A percentile compares a stretch with the other conserved stretches of the same genome.
Evolutionary conservation across 1,284 basidiomycete genomes (phyloP).

Genomic region (Pisolithus thermaeus): DNA sequence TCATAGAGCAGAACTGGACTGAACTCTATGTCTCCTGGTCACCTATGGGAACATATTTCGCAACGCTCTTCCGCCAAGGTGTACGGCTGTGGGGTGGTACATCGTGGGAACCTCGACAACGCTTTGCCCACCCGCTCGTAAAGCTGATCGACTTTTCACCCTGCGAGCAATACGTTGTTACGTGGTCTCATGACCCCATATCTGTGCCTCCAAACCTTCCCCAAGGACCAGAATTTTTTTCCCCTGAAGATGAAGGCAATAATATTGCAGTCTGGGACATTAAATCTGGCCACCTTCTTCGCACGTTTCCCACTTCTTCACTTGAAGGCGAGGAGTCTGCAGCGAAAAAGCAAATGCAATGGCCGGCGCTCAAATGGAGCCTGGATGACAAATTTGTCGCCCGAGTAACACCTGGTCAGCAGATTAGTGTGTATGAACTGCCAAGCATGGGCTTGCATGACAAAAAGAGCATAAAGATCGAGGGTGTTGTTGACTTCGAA

Average conservation of each 20-base stretch:
- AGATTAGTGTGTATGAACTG: slow-evolving; percentile 95
- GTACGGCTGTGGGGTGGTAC: slow-evolving; percentile 94
- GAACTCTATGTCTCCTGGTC: slow-evolving; percentile 99
- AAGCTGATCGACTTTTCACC: slow-evolving; percentile 98
- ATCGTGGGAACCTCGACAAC: slow-evolving; percentile 81
- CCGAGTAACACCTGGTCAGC: slow-evolving; percentile 81
- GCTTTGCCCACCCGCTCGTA: slow-evolving; percentile 94
- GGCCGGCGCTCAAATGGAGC: slow-evolving; percentile 98
- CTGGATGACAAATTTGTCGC: slow-evolving; percentile 93
- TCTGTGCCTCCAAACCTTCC: slow-evolving; percentile 78
- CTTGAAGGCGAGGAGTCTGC: slow-evolving; percentile 53
- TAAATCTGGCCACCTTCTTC: slow-evolving; percentile 87
- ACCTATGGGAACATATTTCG: slow-evolving; percentile 89
- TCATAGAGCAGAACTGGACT: slow-evolving; percentile 74
- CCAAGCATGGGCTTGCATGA: slow-evolving; percentile 93
- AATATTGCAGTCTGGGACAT: slow-evolving; percentile 98
- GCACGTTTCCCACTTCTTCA: slow-evolving; percentile 80
- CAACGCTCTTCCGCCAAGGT: slow-evolving; percentile 93
- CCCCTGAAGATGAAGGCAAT: slow-evolving; percentile 94
- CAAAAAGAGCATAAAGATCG: slow-evolving; percentile 97
- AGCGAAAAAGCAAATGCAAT: slow-evolving; percentile 78
- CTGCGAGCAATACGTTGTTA: slow-evolving; percentile 94
- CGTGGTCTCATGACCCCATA: slow-evolving; percentile 97
- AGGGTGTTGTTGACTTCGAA: slow-evolving; percentile 98
- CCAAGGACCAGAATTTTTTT: slow-evolving; percentile 83